Conservation (phyloP, 495 filamentous ascomycete species). For the Aspergillus asperescens region DNA sequence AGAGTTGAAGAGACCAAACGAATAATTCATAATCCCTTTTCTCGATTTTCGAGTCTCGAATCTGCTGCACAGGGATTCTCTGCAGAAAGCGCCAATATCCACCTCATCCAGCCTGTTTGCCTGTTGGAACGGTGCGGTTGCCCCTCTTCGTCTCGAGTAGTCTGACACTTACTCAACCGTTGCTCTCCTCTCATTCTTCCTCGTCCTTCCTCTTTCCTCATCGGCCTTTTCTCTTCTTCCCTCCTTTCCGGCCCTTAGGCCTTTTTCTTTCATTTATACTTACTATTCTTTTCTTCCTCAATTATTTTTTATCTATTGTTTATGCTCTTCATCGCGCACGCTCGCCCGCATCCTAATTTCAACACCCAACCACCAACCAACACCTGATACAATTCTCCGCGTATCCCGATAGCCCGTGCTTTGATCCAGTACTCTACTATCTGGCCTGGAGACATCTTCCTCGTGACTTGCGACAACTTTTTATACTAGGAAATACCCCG, state of each 20-base stretch:
- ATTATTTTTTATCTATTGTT: slow-evolving; percentile 21
- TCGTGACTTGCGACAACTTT: slow-evolving; percentile 6
- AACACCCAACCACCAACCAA: slow-evolving; percentile 9
- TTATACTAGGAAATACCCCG: slow-evolving; percentile 2
- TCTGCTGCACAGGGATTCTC: neutral
- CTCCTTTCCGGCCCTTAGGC: slow-evolving; percentile 47
- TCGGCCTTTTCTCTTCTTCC: slow-evolving; percentile 25
- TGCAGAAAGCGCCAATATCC: no score
- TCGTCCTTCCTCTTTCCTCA: slow-evolving; percentile 13
- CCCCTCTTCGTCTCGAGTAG: slow-evolving; percentile 27
- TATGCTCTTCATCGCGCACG: slow-evolving; percentile 23
- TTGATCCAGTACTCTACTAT: no score
- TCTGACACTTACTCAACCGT: slow-evolving; percentile 31
- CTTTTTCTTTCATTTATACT: slow-evolving; percentile 50
- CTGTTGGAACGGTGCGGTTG: no score
- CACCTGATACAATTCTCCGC: slow-evolving; percentile 15
- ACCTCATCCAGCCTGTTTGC: slow-evolving; percentile 9
- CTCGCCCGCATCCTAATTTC: slow-evolving; percentile 47
- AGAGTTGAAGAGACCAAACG: no score
- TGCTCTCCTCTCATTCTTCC: slow-evolving; percentile 20
- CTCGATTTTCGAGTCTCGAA: slow-evolving; percentile 1
- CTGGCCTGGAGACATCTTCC: neutral
- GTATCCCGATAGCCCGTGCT: neutral
- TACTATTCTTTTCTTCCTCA: slow-evolving; percentile 29
- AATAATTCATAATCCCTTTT: no score